Evolutionary conservation across 805 yeast species (phyloP).

Genomic region (Pichia scutulata): DNA sequence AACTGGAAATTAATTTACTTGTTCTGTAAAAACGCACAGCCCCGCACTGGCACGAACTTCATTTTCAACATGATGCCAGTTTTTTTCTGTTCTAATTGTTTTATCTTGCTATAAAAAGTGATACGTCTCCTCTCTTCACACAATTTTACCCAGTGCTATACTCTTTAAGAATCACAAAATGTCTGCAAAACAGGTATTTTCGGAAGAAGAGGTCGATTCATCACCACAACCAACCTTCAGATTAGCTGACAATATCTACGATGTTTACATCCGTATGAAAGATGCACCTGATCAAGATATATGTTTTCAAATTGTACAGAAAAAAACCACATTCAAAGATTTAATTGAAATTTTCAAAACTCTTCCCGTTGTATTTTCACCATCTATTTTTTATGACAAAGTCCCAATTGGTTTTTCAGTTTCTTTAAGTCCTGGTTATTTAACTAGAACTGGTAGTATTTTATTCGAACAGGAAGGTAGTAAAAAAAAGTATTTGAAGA

Average conservation of each 20-base stretch:
- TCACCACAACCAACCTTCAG: too few relatives aligned
- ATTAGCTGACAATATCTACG: conserved; percentile 19
- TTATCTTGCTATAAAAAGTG: neutral
- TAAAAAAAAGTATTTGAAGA: conserved; percentile 35
- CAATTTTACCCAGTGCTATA: neutral
- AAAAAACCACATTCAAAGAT: conserved; percentile 49
- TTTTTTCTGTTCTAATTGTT: too few relatives aligned
- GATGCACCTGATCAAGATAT: conserved; percentile 83
- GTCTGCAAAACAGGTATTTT: neutral
- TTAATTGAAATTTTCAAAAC: conserved; percentile 54
- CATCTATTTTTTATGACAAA: conserved; percentile 62
- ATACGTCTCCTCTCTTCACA: neutral
- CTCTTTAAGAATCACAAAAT: neutral
- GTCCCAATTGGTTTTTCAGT: conserved; percentile 59
- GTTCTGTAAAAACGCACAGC: neutral
- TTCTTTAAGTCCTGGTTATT: conserved; percentile 63
- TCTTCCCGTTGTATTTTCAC: conserved; percentile 72
- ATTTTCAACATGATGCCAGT: too few relatives aligned
- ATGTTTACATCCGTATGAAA: conserved; percentile 71
- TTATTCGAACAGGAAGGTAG: conserved; percentile 58
- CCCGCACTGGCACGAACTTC: too few relatives aligned
- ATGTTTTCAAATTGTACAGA: conserved; percentile 64
- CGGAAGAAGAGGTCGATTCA: neutral
- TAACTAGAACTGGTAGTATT: conserved; percentile 78
- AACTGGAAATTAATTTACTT: too few relatives aligned